Evolutionary conservation across 495 filamentous ascomycete species (phyloP).

Genomic region (Daldinia bambusicola): DNA sequence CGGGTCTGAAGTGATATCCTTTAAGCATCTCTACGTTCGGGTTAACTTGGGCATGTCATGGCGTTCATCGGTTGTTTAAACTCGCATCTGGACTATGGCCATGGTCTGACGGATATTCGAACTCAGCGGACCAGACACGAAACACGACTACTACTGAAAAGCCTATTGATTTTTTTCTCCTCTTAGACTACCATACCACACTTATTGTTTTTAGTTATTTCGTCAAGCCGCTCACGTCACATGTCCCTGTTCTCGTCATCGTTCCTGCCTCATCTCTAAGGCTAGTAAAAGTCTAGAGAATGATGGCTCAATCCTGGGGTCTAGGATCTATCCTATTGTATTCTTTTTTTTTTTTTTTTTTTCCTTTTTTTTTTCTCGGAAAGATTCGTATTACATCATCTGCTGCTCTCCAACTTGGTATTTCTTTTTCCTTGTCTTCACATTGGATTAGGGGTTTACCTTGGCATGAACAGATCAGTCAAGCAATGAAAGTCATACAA

Average conservation of each 20-base stretch:
- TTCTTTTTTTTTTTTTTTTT: slow-evolving; percentile 21
- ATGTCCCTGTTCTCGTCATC: slow-evolving; percentile 19
- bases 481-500: slow-evolving; percentile 11
- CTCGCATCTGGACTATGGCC: slow-evolving; percentile 50
- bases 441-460: neutral
- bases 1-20: slow-evolving; percentile 15
- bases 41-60: slow-evolving; percentile 45
- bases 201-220: slow-evolving; percentile 27
- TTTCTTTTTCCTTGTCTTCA: slow-evolving; percentile 18
- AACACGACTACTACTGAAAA: slow-evolving; percentile 45
- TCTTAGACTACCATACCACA: slow-evolving; percentile 40
- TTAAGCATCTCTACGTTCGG: slow-evolving; percentile 37
- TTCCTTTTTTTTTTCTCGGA: too few relatives aligned
- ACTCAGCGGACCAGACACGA: slow-evolving; percentile 46
- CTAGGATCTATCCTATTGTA: slow-evolving; percentile 26
- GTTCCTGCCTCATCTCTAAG: neutral
- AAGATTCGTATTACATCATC: slow-evolving; percentile 13
- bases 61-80: slow-evolving; percentile 49
- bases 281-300: neutral
- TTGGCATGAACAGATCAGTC: slow-evolving; percentile 7
- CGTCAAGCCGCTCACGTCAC: slow-evolving; percentile 27
- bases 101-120: slow-evolving; percentile 43
- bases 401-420: slow-evolving; percentile 5
- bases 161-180: slow-evolving; percentile 30
- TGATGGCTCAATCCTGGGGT: slow-evolving; percentile 10